Percentiles rank a stretch among this genome's conserved stretches.
Conservation (phyloP, 495 filamentous ascomycete species). For the Neurospora cerealis region DNA sequence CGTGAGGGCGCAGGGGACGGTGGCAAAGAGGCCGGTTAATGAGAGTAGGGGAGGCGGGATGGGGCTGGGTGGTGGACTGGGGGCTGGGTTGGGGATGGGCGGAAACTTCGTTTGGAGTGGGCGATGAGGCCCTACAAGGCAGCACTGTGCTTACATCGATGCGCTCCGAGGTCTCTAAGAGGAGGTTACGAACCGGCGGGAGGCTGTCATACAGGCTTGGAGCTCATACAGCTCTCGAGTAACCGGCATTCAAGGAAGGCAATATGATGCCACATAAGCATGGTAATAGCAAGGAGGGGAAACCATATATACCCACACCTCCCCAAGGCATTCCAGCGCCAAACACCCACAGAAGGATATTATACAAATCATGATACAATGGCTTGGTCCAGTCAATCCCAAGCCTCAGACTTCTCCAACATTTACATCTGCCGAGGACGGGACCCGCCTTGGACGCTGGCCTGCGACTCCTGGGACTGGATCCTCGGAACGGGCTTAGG, state of each 20-base stretch:
- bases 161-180: background rate
- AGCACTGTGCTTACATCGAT: background rate
- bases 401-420: background rate
- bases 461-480: background rate
- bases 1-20: slow-evolving; percentile 66
- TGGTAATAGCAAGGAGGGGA: background rate
- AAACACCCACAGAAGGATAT: background rate
- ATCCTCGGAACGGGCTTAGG: background rate
- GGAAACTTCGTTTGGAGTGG: slow-evolving; percentile 51
- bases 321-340: background rate
- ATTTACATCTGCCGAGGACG: background rate
- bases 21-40: slow-evolving; percentile 61
- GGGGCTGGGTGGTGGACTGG: slow-evolving; percentile 21
- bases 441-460: background rate
- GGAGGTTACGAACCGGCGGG: background rate
- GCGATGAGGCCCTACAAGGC: slow-evolving; percentile 19
- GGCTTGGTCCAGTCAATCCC: background rate
- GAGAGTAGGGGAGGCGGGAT: slow-evolving; percentile 25
- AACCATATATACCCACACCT: background rate
- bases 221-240: background rate
- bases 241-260: background rate
- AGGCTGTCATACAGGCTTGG: background rate
- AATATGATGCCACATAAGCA: background rate
- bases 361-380: background rate
- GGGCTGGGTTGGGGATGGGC: slow-evolving; percentile 41